phyloP scores from a whole-genome alignment of 345 rosid genomes.

The Erucastrum elatum region DNA sequence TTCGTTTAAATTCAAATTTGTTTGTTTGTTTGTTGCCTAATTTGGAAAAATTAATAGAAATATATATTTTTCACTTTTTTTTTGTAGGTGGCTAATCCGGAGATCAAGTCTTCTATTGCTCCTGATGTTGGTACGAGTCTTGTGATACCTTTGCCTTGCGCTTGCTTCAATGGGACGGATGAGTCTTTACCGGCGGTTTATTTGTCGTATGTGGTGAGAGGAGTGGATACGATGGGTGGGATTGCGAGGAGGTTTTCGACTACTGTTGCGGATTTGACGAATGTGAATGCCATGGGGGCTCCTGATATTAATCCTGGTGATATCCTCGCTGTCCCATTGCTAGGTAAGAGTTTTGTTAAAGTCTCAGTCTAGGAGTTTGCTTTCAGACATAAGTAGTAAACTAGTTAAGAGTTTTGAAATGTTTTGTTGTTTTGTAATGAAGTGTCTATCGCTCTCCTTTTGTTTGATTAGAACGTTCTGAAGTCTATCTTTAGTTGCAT shows the following conservation, averaged over 20 bases:
- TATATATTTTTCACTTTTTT: no score
- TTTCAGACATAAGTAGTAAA: background rate
- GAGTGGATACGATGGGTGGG: conserved; percentile 63
- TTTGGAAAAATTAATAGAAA: no score
- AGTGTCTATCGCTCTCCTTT: no score
- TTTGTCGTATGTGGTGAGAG: conserved; percentile 77
- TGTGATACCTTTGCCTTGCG: conserved; percentile 82
- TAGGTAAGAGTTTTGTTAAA: conserved; percentile 45
- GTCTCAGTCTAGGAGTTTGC: background rate
- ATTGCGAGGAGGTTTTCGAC: conserved; percentile 74
- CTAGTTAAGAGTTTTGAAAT: background rate
- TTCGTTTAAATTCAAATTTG: no score
- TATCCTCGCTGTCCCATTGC: conserved; percentile 82
- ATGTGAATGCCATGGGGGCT: conserved; percentile 94
- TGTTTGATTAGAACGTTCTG: background rate
- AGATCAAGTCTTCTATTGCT: conserved; percentile 51
- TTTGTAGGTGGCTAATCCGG: conserved; percentile 67
- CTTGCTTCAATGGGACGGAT: conserved; percentile 90
- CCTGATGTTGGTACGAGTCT: conserved; percentile 75
- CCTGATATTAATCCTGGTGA: conserved; percentile 66
- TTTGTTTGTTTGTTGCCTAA: no score
- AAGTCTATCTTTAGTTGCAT: background rate
- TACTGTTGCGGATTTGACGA: conserved; percentile 81
- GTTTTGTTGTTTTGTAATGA: background rate
- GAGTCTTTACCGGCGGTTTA: conserved; percentile 78